A percentile compares a stretch with the other conserved stretches of the same genome.
Conservation (phyloP, 306 rosid species). For the Vigna trinervia region DNA sequence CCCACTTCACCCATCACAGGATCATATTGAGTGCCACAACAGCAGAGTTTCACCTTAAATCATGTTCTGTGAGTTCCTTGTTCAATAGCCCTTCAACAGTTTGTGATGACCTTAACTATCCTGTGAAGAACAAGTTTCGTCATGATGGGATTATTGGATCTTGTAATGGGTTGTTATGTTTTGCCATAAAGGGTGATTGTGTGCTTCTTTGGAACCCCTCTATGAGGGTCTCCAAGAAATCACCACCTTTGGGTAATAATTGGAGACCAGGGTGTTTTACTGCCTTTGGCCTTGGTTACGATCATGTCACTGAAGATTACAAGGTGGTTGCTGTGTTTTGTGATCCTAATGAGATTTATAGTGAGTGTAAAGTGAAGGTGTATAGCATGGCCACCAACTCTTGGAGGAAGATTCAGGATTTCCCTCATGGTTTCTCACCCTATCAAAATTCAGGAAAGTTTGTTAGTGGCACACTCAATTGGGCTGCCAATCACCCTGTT, state of each 20-base stretch:
- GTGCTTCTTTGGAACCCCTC: slow-evolving; percentile 65
- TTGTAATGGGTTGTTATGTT: slow-evolving; percentile 58
- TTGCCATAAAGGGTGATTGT: slow-evolving; percentile 59
- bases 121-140: slow-evolving; percentile 56
- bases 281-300: slow-evolving; percentile 61
- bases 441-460: slow-evolving; percentile 54
- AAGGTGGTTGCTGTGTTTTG: slow-evolving; percentile 60
- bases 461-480: slow-evolving; percentile 57
- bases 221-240: slow-evolving; percentile 50
- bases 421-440: slow-evolving; percentile 50
- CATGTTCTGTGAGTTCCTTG: slow-evolving; percentile 49
- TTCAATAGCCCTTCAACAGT: slow-evolving; percentile 34
- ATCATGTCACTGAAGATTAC: slow-evolving; percentile 51
- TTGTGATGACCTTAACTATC: slow-evolving; percentile 50
- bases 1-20: slow-evolving; percentile 44
- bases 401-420: slow-evolving; percentile 59
- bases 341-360: slow-evolving; percentile 48
- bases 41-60: slow-evolving; percentile 54
- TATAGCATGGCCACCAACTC: slow-evolving; percentile 44
- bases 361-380: slow-evolving; percentile 55
- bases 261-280: slow-evolving; percentile 64
- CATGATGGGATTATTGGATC: slow-evolving; percentile 61
- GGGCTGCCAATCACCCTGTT: slow-evolving; percentile 42
- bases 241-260: slow-evolving; percentile 58
- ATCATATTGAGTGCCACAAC: slow-evolving; percentile 55